Evolutionary conservation across 768 basidiomycete genomes (phyloP), one percentile per base, ranked within the genome.

Genomic region (Macrolepiota dolichaula): DNA sequence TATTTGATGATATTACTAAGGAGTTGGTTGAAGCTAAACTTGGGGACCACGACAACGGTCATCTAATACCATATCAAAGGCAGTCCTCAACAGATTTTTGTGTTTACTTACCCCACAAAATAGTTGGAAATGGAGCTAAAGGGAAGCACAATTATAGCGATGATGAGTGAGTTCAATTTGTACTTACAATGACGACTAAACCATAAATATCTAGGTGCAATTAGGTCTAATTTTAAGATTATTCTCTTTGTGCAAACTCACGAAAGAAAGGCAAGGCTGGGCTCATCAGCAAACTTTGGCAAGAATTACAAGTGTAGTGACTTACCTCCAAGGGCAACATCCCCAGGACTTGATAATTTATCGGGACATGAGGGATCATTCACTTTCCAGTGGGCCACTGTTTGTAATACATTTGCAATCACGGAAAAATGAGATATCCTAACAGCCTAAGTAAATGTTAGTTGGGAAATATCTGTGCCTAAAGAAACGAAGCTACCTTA

Each of bases 381-480:
- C 9, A 82, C 64, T 46, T 75, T 77, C 64, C 78, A 78, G 65
- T 85, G 85, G 42, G 76, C 59, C 1, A 79, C 80, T 74, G 76
- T 85, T 71, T 88, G 86, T n/a, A 87, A 67, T 3, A 85, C 72
- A 66, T 89, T 90, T 17, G 81, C 77, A 32, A 90, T 86, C 4
- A 88, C 80, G 0, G 80, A 71, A 67, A 84, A 86, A 69, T 91
- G 89, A 0, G 89, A 69, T 59, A 91, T 85, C 7, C 77, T 79
- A 17, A 89, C 87, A 10, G 87, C 90, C 87, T 87, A 36, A 37
- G 36, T 10, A 12, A 9, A 51, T 44, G 22, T 40, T 40, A 58
- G 37, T 4, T 36, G 61, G 11, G 55, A 36, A 54, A 36, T 44
- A 27, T 25, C 24, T 42, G 10, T 15, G 51, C 32, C 29, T 1